These are phyloP conservation scores for Candolleomyces eurysporus DNA, from an alignment of 768 basidiomycete genomes.

Conservation along the genomic window DNA sequence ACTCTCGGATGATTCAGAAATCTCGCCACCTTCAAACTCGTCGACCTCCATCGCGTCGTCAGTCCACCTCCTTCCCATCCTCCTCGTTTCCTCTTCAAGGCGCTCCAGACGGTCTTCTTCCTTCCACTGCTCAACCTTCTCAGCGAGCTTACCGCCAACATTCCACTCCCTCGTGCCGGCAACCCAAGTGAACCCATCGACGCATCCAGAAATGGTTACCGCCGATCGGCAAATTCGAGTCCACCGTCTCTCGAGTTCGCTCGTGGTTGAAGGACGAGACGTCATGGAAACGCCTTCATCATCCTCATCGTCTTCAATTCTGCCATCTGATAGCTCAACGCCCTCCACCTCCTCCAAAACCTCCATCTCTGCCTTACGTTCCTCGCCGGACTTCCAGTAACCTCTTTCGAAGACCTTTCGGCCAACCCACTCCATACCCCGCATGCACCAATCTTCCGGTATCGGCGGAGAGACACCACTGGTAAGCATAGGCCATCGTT, in stretches of 20 bases:
- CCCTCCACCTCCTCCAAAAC: conserved; percentile 65
- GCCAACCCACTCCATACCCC: conserved; percentile 97
- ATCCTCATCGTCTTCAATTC: conserved; percentile 76
- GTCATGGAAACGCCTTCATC: conserved; percentile 27
- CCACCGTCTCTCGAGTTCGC: conserved; percentile 64
- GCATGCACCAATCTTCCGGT: conserved; percentile 91
- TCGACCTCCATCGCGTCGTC: conserved; percentile 77
- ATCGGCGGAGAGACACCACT: conserved; percentile 69
- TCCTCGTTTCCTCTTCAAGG: conserved; percentile 66
- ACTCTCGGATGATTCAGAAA: conserved; percentile 37
- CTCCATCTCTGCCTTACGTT: conserved; percentile 70
- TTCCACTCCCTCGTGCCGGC: conserved; percentile 60
- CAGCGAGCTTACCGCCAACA: conserved; percentile 61
- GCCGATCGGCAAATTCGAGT: conserved; percentile 69
- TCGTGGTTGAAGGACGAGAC: conserved; percentile 14
- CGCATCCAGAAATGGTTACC: conserved; percentile 61
- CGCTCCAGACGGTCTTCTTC: conserved; percentile 66
- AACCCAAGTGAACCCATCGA: conserved; percentile 75
- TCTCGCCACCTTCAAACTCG: conserved; percentile 44
- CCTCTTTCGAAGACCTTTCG: conserved; percentile 89
- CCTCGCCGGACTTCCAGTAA: conserved; percentile 85
- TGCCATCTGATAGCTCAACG: conserved; percentile 65
- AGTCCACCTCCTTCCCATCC: conserved; percentile 57
- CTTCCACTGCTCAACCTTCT: conserved; percentile 68
- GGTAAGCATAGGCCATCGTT: conserved; percentile 68